A percentile compares a stretch with the other conserved stretches of the same genome.
Conservation (phyloP, 2,329 filamentous ascomycete species). For the Fusarium graminum region DNA sequence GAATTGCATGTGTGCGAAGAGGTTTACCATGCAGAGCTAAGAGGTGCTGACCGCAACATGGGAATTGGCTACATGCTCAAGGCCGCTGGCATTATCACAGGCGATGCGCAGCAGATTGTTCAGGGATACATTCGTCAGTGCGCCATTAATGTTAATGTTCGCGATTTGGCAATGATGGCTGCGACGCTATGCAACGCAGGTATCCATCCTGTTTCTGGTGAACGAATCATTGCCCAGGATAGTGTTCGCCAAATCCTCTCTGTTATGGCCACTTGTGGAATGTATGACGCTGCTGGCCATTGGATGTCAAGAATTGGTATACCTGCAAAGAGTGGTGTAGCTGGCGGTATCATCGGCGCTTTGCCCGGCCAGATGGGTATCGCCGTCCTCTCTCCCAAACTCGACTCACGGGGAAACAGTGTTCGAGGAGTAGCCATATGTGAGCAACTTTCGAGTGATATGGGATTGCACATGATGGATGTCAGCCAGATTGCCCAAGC, state of each 20-base stretch:
- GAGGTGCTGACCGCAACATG: constrained; percentile 53
- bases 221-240: constrained; percentile 53
- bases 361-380: constrained; percentile 52
- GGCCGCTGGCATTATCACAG: constrained; percentile 55
- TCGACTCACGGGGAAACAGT: constrained; percentile 53
- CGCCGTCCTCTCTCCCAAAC: constrained; percentile 51
- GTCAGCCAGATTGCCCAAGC: constrained; percentile 51
- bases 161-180: constrained; percentile 57
- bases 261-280: constrained; percentile 59
- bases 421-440: constrained; percentile 52
- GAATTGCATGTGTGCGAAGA: constrained; percentile 55
- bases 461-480: constrained; percentile 55
- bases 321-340: constrained; percentile 55
- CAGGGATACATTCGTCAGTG: constrained; percentile 58
- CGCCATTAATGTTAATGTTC: constrained; percentile 58
- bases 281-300: constrained; percentile 58
- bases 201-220: constrained; percentile 52
- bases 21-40: constrained; percentile 56
- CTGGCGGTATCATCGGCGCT: constrained; percentile 53
- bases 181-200: constrained; percentile 56
- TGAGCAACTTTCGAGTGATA: constrained; percentile 50
- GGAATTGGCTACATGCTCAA: constrained; percentile 58
- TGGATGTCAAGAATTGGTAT: constrained; percentile 57
- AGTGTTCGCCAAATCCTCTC: constrained; percentile 57
- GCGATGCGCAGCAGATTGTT: constrained; percentile 54